Evolutionary conservation across 306 rosid genomes (phyloP).

Genomic region (Cucurbita argyrosperma): DNA sequence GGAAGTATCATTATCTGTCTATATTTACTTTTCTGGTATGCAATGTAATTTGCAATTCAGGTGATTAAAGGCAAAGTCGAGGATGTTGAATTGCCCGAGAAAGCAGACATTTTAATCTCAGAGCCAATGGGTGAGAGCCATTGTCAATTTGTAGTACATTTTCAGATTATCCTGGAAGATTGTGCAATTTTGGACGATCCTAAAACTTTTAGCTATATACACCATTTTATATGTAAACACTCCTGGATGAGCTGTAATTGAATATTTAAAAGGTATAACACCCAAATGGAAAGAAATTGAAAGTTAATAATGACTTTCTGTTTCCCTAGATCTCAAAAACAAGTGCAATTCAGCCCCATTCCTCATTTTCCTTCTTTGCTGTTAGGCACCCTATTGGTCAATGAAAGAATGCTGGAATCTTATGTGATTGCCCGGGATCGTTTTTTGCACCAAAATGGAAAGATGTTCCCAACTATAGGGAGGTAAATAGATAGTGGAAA

Average conservation of each 20-base stretch:
- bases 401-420: constrained; percentile 95
- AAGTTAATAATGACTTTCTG: not conserved
- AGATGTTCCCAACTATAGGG: constrained; percentile 83
- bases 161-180: not conserved
- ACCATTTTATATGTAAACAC: not conserved
- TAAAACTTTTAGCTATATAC: not conserved
- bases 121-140: constrained; percentile 84
- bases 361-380: not conserved
- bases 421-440: constrained; percentile 97
- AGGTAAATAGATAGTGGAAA: constrained; percentile 34
- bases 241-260: not conserved
- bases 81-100: constrained; percentile 82
- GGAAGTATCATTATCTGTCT: not conserved
- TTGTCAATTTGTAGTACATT: not conserved
- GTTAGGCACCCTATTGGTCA: constrained; percentile 70
- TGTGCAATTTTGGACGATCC: not conserved
- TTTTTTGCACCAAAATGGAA: constrained; percentile 63
- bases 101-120: constrained; percentile 87
- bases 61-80: constrained; percentile 89
- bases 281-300: not conserved
- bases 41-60: constrained; percentile 17
- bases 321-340: not conserved
- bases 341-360: not conserved
- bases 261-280: not conserved
- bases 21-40: not conserved